Evolutionary conservation across 352 stramenopile species (phyloP).

Genomic region (Phytophthora crassamura): DNA sequence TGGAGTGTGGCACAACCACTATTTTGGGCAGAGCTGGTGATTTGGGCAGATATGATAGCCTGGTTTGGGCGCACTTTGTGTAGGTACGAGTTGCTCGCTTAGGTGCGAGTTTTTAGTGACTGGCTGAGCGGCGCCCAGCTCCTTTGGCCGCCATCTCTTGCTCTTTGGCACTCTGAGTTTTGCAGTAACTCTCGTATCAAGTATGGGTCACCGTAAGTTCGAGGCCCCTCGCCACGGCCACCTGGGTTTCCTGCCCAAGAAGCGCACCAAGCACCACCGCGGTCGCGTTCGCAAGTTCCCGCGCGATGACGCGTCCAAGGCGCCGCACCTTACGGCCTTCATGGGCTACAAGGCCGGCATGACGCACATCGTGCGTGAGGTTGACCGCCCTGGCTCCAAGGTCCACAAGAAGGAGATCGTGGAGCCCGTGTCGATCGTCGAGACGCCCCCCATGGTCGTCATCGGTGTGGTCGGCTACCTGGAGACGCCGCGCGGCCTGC

Average conservation of each 20-base stretch:
- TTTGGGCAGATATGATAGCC: too few relatives aligned
- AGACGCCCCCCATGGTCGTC: constrained; percentile 99
- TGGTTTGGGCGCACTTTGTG: too few relatives aligned
- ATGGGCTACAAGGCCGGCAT: constrained; percentile 99
- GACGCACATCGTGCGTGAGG: constrained; percentile 99
- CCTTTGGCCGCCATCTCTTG: too few relatives aligned
- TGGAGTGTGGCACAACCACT: too few relatives aligned
- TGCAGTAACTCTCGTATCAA: constrained; percentile 79
- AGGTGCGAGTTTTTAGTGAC: background rate
- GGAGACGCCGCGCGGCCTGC: constrained; percentile 98
- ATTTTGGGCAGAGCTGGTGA: too few relatives aligned
- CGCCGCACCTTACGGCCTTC: constrained; percentile 99
- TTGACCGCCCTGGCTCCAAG: constrained; percentile 99
- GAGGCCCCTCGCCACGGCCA: constrained; percentile 97
- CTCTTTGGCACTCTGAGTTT: constrained; percentile 73
- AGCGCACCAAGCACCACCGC: constrained; percentile 99
- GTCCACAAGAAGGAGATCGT: constrained; percentile 99
- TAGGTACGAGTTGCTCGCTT: too few relatives aligned
- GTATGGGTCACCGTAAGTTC: constrained; percentile 99
- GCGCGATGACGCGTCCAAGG: constrained; percentile 96
- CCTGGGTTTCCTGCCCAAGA: constrained; percentile 99
- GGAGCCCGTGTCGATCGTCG: constrained; percentile 99
- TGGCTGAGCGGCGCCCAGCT: background rate
- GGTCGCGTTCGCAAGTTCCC: constrained; percentile 99
- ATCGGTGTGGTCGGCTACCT: constrained; percentile 99